Conservation (phyloP, 495 filamentous ascomycete genomes). For the Talaromyces adpressus region DNA sequence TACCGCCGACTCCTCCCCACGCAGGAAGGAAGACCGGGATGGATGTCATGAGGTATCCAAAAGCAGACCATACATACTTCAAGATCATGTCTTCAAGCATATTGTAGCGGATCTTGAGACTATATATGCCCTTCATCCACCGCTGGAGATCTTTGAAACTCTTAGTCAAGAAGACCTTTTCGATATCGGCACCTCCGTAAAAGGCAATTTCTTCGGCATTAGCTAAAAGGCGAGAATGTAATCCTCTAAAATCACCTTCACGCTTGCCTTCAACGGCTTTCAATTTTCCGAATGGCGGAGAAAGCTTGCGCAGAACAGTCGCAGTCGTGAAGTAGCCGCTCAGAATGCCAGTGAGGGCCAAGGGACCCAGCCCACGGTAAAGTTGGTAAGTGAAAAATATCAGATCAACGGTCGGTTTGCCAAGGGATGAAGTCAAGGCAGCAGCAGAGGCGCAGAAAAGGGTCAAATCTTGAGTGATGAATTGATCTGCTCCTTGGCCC, state of each 20-base stretch:
- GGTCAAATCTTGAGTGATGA: slow-evolving; percentile 95
- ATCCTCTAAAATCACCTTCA: slow-evolving; percentile 86
- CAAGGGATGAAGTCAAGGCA: slow-evolving; percentile 89
- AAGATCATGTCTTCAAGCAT: slow-evolving; percentile 98
- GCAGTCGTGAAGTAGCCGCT: slow-evolving; percentile 92
- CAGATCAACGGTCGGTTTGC: slow-evolving; percentile 92
- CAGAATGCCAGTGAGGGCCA: slow-evolving; percentile 78
- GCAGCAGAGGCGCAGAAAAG: slow-evolving; percentile 90
- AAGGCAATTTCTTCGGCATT: slow-evolving; percentile 99
- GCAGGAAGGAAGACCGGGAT: slow-evolving; percentile 91
- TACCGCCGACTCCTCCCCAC: slow-evolving; percentile 78
- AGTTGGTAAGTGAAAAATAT: slow-evolving; percentile 97
- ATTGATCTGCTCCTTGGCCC: slow-evolving; percentile 88
- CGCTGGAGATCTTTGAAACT: slow-evolving; percentile 86
- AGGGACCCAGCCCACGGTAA: slow-evolving; percentile 81
- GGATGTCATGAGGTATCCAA: slow-evolving; percentile 89
- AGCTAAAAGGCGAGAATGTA: slow-evolving; percentile 86
- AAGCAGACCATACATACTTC: slow-evolving; percentile 98
- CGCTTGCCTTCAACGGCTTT: slow-evolving; percentile 90
- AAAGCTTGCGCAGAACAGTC: slow-evolving; percentile 75
- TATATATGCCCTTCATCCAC: slow-evolving; percentile 97
- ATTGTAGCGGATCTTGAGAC: slow-evolving; percentile 93
- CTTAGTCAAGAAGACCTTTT: slow-evolving; percentile 78
- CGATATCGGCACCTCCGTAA: slow-evolving; percentile 90
- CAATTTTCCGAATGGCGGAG: slow-evolving; percentile 91